Evolutionary conservation across 176 grass and related monocot species (phyloP).

Genomic region (Stipa capillata): DNA sequence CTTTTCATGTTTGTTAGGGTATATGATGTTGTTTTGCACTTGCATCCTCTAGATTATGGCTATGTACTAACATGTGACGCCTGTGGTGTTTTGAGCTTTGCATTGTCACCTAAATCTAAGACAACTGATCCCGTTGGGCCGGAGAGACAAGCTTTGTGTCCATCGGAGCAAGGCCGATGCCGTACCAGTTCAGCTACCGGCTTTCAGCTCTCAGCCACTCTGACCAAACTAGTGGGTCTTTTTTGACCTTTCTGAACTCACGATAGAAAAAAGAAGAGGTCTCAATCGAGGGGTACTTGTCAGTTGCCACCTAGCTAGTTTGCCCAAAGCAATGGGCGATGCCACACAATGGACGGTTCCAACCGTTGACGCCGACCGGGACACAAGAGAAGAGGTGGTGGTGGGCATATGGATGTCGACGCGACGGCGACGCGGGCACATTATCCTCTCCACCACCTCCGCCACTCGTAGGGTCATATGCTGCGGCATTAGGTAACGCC

Average conservation of each 20-base stretch:
- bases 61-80: background rate
- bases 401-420: slow-evolving; percentile 24
- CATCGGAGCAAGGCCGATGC: background rate
- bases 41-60: background rate
- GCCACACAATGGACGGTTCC: background rate
- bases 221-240: background rate
- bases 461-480: background rate
- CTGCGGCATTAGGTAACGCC: background rate
- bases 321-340: slow-evolving; percentile 19
- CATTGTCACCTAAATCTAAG: background rate
- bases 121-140: background rate
- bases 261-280: background rate
- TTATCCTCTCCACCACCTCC: background rate
- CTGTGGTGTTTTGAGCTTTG: background rate
- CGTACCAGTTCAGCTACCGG: background rate
- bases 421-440: background rate
- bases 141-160: background rate
- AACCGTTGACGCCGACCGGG: background rate
- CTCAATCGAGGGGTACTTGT: slow-evolving; percentile 2
- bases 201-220: background rate
- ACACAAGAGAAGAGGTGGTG: background rate
- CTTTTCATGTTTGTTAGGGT: background rate
- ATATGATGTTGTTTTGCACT: background rate
- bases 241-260: too few species aligned
- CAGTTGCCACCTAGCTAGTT: background rate